phyloP scores from a whole-genome alignment of 148 eudicot species.

The Chenopodium formosanum region DNA sequence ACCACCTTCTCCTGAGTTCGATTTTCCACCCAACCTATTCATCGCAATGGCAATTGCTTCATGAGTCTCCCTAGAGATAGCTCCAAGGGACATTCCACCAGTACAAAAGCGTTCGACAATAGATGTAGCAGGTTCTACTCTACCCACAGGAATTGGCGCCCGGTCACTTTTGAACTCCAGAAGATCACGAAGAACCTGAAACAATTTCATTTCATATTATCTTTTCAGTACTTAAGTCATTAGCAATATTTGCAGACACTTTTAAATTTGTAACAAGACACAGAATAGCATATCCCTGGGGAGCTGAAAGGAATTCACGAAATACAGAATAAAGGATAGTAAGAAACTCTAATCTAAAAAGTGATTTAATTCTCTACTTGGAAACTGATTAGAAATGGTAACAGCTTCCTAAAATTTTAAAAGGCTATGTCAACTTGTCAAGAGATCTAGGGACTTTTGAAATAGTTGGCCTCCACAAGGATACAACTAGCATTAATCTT shows the following conservation, averaged over 20 bases:
- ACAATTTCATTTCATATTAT: constrained; percentile 3
- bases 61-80: constrained; percentile 98
- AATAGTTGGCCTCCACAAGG: neutral
- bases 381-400: too few species aligned
- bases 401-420: neutral
- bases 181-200: constrained; percentile 92
- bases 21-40: constrained; percentile 97
- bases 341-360: too few species aligned
- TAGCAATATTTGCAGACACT: constrained; percentile 2
- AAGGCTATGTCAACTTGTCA: neutral
- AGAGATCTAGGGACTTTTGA: neutral
- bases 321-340: too few species aligned
- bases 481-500: neutral
- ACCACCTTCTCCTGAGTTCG: constrained; percentile 99
- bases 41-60: constrained; percentile 99
- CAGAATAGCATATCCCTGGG: neutral
- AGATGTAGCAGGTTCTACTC: constrained; percentile 87
- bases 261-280: too few species aligned
- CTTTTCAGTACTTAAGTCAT: neutral
- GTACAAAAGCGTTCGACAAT: constrained; percentile 96
- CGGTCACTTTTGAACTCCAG: constrained; percentile 90
- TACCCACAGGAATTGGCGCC: constrained; percentile 89
- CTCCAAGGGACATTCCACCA: constrained; percentile 99
- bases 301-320: neutral
- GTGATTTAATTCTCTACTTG: too few species aligned